A percentile compares a stretch with the other conserved stretches of the same genome.
Evolutionary conservation across 106 monocot genomes (phyloP).

Genomic region (Ottelia alismoides): DNA sequence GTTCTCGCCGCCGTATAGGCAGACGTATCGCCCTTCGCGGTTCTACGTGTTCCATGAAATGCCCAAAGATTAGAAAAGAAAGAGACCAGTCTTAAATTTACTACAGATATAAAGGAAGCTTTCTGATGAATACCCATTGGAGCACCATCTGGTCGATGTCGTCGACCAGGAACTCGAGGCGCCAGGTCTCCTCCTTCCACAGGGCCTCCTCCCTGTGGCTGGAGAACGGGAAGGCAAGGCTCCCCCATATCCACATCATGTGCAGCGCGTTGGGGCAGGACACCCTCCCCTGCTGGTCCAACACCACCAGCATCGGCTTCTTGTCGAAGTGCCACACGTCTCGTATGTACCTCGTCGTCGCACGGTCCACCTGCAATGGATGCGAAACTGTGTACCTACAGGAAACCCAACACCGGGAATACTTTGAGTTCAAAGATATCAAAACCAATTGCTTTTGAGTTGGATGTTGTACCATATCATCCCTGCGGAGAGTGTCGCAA

Average conservation of each 20-base stretch:
- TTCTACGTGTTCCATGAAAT: too few species aligned
- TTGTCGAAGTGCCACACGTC: conserved; percentile 72
- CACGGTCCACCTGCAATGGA: conserved; percentile 29
- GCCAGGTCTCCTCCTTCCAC: conserved; percentile 83
- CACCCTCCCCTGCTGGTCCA: conserved; percentile 70
- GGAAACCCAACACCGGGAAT: conserved; percentile 33
- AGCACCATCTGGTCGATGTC: conserved; percentile 54
- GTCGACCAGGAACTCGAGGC: conserved; percentile 68
- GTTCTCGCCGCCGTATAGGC: conserved; percentile 72
- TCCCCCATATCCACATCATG: conserved; percentile 96
- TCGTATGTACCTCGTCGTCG: conserved; percentile 36
- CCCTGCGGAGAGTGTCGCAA: conserved; percentile 18
- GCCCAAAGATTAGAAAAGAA: too few species aligned
- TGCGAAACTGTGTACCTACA: conserved; percentile 36
- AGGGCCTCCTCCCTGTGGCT: conserved; percentile 58
- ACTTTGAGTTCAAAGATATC: too few species aligned
- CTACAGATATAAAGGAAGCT: not conserved
- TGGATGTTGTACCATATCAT: conserved; percentile 94
- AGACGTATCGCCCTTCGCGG: too few species aligned
- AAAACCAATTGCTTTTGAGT: too few species aligned
- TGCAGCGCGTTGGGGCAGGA: conserved; percentile 63
- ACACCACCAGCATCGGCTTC: conserved; percentile 58
- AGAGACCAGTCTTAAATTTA: conserved; percentile 4
- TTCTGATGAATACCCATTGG: not conserved
- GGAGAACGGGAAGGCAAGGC: conserved; percentile 64